These are phyloP conservation scores for Arthrobotrys megalospora DNA, from an alignment of 2,329 filamentous ascomycete genomes.

Conservation along the genomic window DNA sequence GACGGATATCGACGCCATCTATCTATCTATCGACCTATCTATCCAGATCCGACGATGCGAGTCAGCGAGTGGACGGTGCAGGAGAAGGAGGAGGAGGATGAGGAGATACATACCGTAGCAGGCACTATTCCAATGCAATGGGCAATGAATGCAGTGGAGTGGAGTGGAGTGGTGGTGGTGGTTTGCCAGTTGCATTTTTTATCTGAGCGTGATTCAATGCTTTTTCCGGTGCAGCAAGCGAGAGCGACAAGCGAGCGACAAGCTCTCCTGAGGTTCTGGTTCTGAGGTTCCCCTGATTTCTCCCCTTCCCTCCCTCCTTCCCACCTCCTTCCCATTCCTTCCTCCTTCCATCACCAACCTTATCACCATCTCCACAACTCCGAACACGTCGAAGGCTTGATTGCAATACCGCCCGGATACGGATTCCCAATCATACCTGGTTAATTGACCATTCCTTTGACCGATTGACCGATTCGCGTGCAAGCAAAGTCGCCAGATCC, in stretches of 20 bases:
- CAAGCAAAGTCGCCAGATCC: constrained; percentile 20
- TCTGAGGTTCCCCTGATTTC: constrained; percentile 53
- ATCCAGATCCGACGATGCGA: neutral
- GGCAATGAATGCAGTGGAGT: too few species aligned
- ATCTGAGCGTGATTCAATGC: constrained; percentile 24
- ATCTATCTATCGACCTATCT: neutral
- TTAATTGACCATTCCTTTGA: constrained; percentile 5
- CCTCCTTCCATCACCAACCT: constrained; percentile 65
- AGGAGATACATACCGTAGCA: neutral
- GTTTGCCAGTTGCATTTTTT: constrained; percentile 5
- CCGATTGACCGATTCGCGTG: constrained; percentile 32
- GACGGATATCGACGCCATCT: constrained; percentile 71
- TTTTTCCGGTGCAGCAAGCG: constrained; percentile 34
- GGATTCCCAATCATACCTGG: constrained; percentile 1
- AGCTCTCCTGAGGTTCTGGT: constrained; percentile 27
- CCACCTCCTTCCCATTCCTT: constrained; percentile 61
- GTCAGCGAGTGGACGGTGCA: neutral
- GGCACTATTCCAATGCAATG: too few species aligned
- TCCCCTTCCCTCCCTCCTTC: constrained; percentile 23
- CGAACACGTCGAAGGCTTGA: constrained; percentile 15
- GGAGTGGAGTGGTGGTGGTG: neutral
- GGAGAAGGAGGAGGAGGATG: neutral
- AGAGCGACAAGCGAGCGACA: constrained; percentile 34
- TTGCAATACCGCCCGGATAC: neutral
- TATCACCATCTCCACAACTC: constrained; percentile 69